These are phyloP conservation scores for Lipomyces kockii DNA, from an alignment of 805 yeast species.

Conservation along the genomic window DNA sequence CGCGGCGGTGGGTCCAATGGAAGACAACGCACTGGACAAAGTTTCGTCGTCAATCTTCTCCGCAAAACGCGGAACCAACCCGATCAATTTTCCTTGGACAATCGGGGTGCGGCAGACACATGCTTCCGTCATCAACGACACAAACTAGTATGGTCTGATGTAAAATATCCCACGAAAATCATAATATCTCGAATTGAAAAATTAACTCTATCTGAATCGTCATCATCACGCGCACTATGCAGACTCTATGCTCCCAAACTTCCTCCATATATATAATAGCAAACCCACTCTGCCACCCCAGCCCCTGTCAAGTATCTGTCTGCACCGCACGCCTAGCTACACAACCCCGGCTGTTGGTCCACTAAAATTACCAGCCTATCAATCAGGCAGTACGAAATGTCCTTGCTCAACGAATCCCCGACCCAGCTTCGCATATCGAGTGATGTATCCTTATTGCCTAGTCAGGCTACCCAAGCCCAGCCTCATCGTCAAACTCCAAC, in stretches of 20 bases:
- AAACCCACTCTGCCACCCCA: neutral
- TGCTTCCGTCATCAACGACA: neutral
- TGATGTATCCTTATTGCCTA: neutral
- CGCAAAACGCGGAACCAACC: neutral
- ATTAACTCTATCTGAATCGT: neutral
- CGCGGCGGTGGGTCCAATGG: no score
- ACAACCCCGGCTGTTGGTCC: neutral
- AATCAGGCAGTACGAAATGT: neutral
- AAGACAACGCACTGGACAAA: no score
- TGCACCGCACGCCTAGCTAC: neutral
- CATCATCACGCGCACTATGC: neutral
- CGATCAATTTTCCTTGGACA: neutral
- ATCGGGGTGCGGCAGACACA: neutral
- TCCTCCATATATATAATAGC: neutral
- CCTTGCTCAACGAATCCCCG: neutral
- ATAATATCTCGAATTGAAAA: neutral
- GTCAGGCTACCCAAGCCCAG: neutral
- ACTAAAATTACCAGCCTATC: neutral
- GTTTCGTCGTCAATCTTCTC: neutral
- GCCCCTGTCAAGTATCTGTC: neutral
- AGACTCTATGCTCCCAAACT: neutral
- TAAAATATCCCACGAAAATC: neutral
- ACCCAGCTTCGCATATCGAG: neutral
- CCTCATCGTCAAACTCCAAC: conserved; percentile 1
- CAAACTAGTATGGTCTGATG: neutral